Evolutionary conservation across 2,329 filamentous ascomycete genomes (phyloP), one percentile per base, ranked within the genome.

Genomic region (Penicillium polonicum): DNA sequence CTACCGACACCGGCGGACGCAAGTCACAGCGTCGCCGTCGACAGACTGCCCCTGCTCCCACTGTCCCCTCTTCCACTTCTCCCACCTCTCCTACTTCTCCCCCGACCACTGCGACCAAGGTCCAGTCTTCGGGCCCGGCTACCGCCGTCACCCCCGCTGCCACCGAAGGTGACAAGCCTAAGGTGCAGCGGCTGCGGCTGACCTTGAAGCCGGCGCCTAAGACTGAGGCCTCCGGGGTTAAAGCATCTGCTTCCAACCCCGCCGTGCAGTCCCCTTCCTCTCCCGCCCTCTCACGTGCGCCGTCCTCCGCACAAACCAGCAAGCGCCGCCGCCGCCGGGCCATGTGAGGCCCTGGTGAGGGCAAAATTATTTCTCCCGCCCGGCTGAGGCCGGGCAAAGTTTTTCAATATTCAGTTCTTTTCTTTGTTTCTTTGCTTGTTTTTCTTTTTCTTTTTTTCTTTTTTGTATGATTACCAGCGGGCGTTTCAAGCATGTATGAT

Each of bases 161-260:
- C 35, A 51, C 44, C 5, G 35, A 52, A 23, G 36, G 17, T 17
- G 39, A 55, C 2, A 48, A 58, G n/a, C 48, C 55, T 21, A 53
- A 55, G 44, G 52, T 62, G 10, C 60, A 60, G 58, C 60, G 60
- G 17, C 46, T 62, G 8, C 52, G 49, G 19, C 35, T 62, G 27
- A 62, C 59, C 35, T 53, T 64, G 17, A 62, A 62, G 50, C 61
- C 61, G 13, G 58, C 35, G 17, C 25, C 48, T 17, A 42, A 54
- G 45, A 41, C 49, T 25, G 58, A 55, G 19, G 39, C 48, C 15
- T 31, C 43, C 17, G 46, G 43, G 36, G 35, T 25, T 35, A 12
- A 33, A 23, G 33, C 45, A 33, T 39, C 54, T 17, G 25, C n/a
- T 33, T 36, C 45, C 31, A 21, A 29, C 39, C 33, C 19, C 15